These are phyloP conservation scores for Hyphopichia homilentoma DNA, from an alignment of 805 yeast species.

Conservation along the genomic window DNA sequence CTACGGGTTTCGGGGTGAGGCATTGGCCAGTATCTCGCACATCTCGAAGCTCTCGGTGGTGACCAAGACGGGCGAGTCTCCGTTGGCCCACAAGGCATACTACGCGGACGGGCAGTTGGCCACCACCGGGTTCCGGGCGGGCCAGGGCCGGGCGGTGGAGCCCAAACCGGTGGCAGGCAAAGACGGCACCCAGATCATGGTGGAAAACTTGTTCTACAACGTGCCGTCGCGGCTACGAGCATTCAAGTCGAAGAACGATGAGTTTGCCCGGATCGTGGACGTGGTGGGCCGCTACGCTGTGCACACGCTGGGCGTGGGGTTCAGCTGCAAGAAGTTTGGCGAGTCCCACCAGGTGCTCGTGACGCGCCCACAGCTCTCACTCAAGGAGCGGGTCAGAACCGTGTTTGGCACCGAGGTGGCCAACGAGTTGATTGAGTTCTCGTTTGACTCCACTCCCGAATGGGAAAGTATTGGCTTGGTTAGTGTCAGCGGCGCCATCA, in stretches of 20 bases:
- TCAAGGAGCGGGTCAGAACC: constrained; percentile 66
- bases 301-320: constrained; percentile 65
- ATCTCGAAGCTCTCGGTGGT: constrained; percentile 77
- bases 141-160: constrained; percentile 28
- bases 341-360: constrained; percentile 66
- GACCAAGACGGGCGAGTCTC: constrained; percentile 59
- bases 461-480: constrained; percentile 44
- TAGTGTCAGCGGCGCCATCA: constrained; percentile 54
- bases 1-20: constrained; percentile 96
- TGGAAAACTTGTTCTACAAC: constrained; percentile 88
- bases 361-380: constrained; percentile 46
- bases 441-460: constrained; percentile 17
- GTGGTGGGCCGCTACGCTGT: constrained; percentile 81
- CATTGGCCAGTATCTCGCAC: constrained; percentile 90
- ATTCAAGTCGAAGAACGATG: constrained; percentile 64
- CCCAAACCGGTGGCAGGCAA: constrained; percentile 83
- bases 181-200: constrained; percentile 78
- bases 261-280: constrained; percentile 72
- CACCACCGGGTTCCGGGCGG: constrained; percentile 35
- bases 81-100: constrained; percentile 69
- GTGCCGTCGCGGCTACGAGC: constrained; percentile 75
- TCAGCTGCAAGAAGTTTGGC: constrained; percentile 77
- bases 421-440: constrained; percentile 53
- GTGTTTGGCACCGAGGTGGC: constrained; percentile 73
- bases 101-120: constrained; percentile 64